phyloP scores from a whole-genome alignment of 768 basidiomycete species.

The Leccinum disarticulatum region DNA sequence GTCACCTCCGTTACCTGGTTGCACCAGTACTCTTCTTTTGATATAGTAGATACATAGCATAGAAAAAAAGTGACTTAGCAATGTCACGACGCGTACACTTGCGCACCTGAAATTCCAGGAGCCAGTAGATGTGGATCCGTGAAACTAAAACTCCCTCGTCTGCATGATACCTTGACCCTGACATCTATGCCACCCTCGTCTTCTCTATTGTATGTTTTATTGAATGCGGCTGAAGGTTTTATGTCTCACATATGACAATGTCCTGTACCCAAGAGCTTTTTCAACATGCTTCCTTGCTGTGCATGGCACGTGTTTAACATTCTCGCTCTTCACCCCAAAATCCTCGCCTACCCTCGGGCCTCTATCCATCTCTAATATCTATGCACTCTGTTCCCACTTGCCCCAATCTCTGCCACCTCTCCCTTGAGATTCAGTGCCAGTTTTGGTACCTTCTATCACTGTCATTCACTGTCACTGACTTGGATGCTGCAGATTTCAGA shows the following conservation, averaged over 20 bases:
- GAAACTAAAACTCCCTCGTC: too few relatives aligned
- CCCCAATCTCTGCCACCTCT: conserved; percentile 64
- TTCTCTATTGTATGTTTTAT: conserved; percentile 57
- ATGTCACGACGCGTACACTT: too few relatives aligned
- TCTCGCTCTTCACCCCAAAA: conserved; percentile 68
- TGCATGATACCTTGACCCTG: too few relatives aligned
- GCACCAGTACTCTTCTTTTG: too few relatives aligned
- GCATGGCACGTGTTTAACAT: conserved; percentile 54
- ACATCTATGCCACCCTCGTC: conserved; percentile 48
- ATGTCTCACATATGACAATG: conserved; percentile 69
- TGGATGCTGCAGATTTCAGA: conserved; percentile 26
- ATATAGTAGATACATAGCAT: too few relatives aligned
- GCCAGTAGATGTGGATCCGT: too few relatives aligned
- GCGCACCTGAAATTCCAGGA: too few relatives aligned
- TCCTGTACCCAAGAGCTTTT: conserved; percentile 57
- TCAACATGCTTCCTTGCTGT: conserved; percentile 60
- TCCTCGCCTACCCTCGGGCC: conserved; percentile 66
- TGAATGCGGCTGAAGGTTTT: conserved; percentile 61
- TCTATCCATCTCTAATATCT: conserved; percentile 60
- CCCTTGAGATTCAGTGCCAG: conserved; percentile 69
- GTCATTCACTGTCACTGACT: too few relatives aligned
- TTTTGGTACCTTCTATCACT: too few relatives aligned
- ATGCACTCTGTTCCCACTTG: conserved; percentile 43
- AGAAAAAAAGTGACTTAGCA: too few relatives aligned
- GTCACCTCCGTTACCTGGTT: too few relatives aligned